These are phyloP conservation scores for Calonectria montana DNA, from an alignment of 2,329 filamentous ascomycete species.

Conservation along the genomic window DNA sequence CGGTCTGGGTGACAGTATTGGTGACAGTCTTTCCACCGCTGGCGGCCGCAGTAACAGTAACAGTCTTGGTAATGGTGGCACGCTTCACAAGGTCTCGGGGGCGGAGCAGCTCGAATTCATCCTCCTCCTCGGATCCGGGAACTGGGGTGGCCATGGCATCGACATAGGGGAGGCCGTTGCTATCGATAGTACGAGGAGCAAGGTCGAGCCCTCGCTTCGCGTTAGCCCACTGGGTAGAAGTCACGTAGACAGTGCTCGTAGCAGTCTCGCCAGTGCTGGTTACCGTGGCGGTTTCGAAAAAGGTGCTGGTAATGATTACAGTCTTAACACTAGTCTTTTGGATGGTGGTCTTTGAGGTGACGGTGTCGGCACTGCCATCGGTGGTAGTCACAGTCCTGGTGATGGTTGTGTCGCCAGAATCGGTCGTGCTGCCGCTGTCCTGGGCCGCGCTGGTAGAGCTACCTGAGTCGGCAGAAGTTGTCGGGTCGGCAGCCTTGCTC, in stretches of 20 bases:
- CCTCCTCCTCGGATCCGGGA: conserved; percentile 29
- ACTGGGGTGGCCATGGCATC: conserved; percentile 33
- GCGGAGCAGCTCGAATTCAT: conserved; percentile 32
- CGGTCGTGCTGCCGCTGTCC: conserved; percentile 1
- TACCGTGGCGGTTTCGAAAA: conserved; percentile 50
- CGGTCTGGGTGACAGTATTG: conserved; percentile 45
- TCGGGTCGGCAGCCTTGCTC: background rate
- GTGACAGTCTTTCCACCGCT: conserved; percentile 40
- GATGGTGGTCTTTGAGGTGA: conserved; percentile 45
- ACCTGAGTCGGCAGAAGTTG: background rate
- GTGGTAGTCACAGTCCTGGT: conserved; percentile 47
- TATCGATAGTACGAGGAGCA: conserved; percentile 41
- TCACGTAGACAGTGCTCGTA: conserved; percentile 50
- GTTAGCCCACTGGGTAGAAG: conserved; percentile 48
- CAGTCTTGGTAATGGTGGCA: conserved; percentile 45
- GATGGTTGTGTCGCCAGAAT: conserved; percentile 43
- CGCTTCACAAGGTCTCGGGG: conserved; percentile 47
- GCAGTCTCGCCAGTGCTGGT: conserved; percentile 50
- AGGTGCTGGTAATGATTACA: conserved; percentile 48
- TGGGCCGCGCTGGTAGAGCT: background rate
- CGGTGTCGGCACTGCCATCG: conserved; percentile 39
- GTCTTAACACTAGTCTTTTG: conserved; percentile 46
- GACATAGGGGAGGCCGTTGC: conserved; percentile 20
- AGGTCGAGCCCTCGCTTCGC: conserved; percentile 47
- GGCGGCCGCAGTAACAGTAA: conserved; percentile 47